Evolutionary conservation across 2,329 filamentous ascomycete species (phyloP).

Genomic region (Aspergillus hiratsukae): DNA sequence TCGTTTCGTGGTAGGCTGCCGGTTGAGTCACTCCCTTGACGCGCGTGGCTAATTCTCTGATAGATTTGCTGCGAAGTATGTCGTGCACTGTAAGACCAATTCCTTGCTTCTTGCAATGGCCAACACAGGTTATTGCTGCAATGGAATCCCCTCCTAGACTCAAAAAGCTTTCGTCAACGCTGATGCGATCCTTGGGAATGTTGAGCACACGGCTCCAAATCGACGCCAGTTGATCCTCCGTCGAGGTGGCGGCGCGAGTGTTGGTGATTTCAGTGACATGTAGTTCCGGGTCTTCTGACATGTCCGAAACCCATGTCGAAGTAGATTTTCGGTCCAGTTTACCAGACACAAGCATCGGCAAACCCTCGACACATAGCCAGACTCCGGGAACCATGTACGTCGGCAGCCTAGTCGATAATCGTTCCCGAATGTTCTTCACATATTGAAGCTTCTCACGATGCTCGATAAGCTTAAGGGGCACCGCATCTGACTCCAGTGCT

Average conservation of each 20-base stretch:
- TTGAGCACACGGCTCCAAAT: constrained; percentile 40
- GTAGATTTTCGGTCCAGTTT: constrained; percentile 44
- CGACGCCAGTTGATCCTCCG: constrained; percentile 27
- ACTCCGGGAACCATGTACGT: constrained; percentile 46
- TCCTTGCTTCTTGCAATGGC: constrained; percentile 43
- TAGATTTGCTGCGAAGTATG: constrained; percentile 46
- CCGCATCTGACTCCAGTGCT: constrained; percentile 13
- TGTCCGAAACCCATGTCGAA: constrained; percentile 29
- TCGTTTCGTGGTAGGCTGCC: constrained; percentile 30
- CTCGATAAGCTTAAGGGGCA: constrained; percentile 23
- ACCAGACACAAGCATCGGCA: constrained; percentile 43
- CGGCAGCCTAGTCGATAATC: constrained; percentile 33
- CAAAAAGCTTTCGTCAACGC: constrained; percentile 38
- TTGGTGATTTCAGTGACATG: constrained; percentile 2
- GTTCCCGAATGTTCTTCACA: constrained; percentile 25
- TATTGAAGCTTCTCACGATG: constrained; percentile 16
- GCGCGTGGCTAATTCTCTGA: constrained; percentile 32
- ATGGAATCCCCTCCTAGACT: constrained; percentile 48
- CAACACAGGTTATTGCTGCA: constrained; percentile 48
- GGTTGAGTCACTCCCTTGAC: constrained; percentile 28
- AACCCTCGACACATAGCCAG: constrained; percentile 42
- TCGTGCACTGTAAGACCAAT: constrained; percentile 46
- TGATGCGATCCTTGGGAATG: constrained; percentile 29
- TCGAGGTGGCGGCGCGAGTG: constrained; percentile 18
- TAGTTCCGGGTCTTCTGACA: constrained; percentile 25